Evolutionary conservation across 805 yeast genomes (phyloP), one percentile per base, ranked within the genome.

Genomic region (Brettanomyces bruxellensis): DNA sequence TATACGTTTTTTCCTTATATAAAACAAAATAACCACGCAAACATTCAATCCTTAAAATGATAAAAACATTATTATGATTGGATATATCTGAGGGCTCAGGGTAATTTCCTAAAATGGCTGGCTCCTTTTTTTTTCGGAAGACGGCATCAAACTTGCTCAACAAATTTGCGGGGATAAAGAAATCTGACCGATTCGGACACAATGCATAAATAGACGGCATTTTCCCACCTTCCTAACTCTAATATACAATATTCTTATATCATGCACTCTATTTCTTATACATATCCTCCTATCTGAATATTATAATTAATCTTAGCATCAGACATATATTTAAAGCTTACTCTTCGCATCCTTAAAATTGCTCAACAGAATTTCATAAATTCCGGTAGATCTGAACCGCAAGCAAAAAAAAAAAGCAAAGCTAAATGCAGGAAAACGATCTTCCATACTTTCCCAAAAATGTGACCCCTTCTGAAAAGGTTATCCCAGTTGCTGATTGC

Each of bases 401-500:
- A 28, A 28, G 11, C 32, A 28, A 9, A 28, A 28, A 28, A 11
- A 36, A 36, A 14, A 34, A 34, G 12, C n/a, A 11, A 34, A 34
- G n/a, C 36, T 18, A 18, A 18, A 36, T 36, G 38, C 13, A 14
- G 23, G 41, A 38, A 22, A 14, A 25, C 12, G 18, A 14, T 18
- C 34, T 25, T 9, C 44, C 44, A 23, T 41, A 41, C 38, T 5
- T 14, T 18, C 44, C 44, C 3, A 30, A 28, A 3, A 49, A 44
- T 3, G 47, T 51, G 2, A 25, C 34, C 11, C 51, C 51, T 4
- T 25, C 45, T 2, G 41, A 44, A 5, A 43, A 35, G 5, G 47
- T 44, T 3, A 22, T 54, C 4, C 46, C 49, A 2, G 47, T 51
- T 30, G 56, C 53, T 36, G 59, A 53, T 14, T 53, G 58, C 28